These are phyloP conservation scores for Aphanomyces stellatus DNA, from an alignment of 352 stramenopile genomes.

Conservation along the genomic window DNA sequence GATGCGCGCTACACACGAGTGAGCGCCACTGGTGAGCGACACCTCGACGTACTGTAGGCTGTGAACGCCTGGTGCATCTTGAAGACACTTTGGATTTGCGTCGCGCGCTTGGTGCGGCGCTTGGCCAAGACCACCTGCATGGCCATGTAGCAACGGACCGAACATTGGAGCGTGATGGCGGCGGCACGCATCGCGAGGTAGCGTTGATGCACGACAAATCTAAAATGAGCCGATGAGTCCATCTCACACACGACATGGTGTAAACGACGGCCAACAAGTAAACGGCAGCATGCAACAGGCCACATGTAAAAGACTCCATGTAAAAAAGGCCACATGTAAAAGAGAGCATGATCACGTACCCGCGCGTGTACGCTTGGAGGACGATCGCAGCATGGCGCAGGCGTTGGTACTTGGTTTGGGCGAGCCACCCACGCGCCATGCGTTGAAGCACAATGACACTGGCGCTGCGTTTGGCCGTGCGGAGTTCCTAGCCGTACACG, in stretches of 20 bases:
- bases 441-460: conserved; percentile 74
- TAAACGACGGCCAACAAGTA: too few relatives aligned
- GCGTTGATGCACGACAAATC: conserved; percentile 25
- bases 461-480: conserved; percentile 67
- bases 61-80: conserved; percentile 65
- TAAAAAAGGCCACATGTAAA: too few relatives aligned
- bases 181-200: conserved; percentile 58
- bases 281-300: too few relatives aligned
- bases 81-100: conserved; percentile 77
- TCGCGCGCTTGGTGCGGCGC: conserved; percentile 58
- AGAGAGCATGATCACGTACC: conserved; percentile 22
- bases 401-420: conserved; percentile 46
- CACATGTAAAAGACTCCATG: too few relatives aligned
- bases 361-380: conserved; percentile 51
- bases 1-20: conserved; percentile 25
- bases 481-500: conserved; percentile 30
- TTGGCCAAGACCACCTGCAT: conserved; percentile 47
- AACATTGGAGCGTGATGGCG: conserved; percentile 57
- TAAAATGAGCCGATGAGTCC: neutral
- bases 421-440: conserved; percentile 76
- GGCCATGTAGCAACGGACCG: conserved; percentile 47
- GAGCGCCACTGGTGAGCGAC: neutral
- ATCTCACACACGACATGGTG: neutral
- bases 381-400: conserved; percentile 47
- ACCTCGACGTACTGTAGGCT: conserved; percentile 38